A percentile compares a stretch with the other conserved stretches of the same genome.
Evolutionary conservation across 305 asterid genomes (phyloP).

Genomic region (Fraxinus sp.): DNA sequence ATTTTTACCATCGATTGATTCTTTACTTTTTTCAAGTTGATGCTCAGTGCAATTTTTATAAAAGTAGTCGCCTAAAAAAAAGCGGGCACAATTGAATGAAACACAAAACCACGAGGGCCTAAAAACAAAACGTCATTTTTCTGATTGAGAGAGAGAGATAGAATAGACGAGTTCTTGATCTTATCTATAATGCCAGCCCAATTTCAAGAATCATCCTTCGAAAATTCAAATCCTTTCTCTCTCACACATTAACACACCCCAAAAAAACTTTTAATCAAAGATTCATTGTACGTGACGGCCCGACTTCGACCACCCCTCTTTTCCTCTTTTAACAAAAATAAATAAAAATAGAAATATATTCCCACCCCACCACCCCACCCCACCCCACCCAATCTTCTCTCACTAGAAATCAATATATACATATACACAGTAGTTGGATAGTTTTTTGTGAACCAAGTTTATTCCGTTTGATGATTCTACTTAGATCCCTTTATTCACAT

Average conservation of each 20-base stretch:
- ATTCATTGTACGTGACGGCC: slow-evolving; percentile 86
- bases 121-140: neutral
- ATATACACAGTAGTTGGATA: neutral
- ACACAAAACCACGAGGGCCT: neutral
- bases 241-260: neutral
- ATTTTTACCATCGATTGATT: no score
- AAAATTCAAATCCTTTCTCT: slow-evolving; percentile 31
- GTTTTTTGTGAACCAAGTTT: slow-evolving; percentile 37
- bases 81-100: slow-evolving; percentile 6
- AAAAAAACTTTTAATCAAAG: slow-evolving; percentile 31
- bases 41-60: neutral
- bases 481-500: slow-evolving; percentile 58
- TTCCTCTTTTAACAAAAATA: slow-evolving; percentile 9
- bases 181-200: slow-evolving; percentile 34
- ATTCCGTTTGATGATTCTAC: slow-evolving; percentile 60
- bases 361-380: neutral
- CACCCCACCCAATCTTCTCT: neutral
- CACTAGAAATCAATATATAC: neutral
- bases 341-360: no score
- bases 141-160: neutral
- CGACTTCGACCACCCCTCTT: slow-evolving; percentile 57
- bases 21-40: neutral
- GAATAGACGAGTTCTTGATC: slow-evolving; percentile 15
- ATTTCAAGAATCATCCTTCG: slow-evolving; percentile 31
- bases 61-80: neutral